Evolutionary conservation across 192 early-diverging fungal species (phyloP), one percentile per base, ranked within the genome.

Genomic region (Spizellomyces punctatus): DNA sequence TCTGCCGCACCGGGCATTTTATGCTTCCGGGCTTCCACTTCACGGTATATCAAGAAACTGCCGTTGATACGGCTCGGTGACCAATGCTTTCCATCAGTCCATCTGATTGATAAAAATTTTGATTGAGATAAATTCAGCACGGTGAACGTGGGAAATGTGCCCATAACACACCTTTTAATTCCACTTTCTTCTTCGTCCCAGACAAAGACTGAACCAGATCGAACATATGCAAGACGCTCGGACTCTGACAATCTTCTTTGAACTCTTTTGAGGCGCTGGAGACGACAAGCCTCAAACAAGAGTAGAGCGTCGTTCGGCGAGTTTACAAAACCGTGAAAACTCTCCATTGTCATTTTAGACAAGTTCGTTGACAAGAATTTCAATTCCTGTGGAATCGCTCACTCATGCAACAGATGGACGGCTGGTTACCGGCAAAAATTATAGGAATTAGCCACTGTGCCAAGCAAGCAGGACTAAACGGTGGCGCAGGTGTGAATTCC

Each of bases 51-150:
- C 56, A 96, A 79, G 74, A 96, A 96, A 58, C 88, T 91, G 27
- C 94, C 94, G 46, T 91, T 88, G 60, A 96, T 93, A 42, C 94
- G 86, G 43, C 89, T 91, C 2, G 94, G 91, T 43, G 91, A 92
- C 94, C 95, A 96, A 56, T 86, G 90, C 73, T 90, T 88, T 16
- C 93, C 93, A 76, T 96, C 95, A 0, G 95, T 95, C 95, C 95
- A 96, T 45, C 71, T 72, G n/a, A 8, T 17, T 5, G 44, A 64
- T 3, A 64, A 46, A 64, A 36, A 46, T 17, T 17, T 10, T 64
- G 43, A 46, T 5, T 64, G 12, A 36, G 12, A 46, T 47, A 64
- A 10, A 12, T 14, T 22, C 59, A 19, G 36, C 10, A 61, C 12
- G 19, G 14, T 16, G 19, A 55, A 55, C 21, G 57, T 10, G 57